phyloP scores from a whole-genome alignment of 1,139 yeast genomes.

The Candida albicans region DNA sequence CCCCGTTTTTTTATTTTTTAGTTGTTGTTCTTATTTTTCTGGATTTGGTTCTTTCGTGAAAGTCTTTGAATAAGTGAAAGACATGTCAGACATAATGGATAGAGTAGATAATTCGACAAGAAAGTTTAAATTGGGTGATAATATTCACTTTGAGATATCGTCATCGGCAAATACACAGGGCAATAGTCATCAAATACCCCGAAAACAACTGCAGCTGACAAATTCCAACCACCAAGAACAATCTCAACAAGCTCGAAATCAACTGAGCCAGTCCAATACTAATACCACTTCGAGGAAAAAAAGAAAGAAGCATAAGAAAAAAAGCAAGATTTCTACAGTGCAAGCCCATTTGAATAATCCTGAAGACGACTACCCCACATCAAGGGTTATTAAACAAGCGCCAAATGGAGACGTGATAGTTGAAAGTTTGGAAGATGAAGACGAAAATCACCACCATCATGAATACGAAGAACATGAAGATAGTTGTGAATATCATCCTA shows the following conservation, averaged over 20 bases:
- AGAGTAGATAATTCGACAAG: conserved; percentile 9
- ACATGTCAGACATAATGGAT: conserved; percentile 7
- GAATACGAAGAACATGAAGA: conserved; percentile 12
- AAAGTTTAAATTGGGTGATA: conserved; percentile 42
- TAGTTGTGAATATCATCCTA: conserved; percentile 1
- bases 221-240: neutral
- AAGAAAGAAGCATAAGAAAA: conserved; percentile 37
- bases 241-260: neutral
- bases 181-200: neutral
- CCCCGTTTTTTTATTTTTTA: too few relatives aligned
- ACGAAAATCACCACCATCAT: conserved; percentile 10
- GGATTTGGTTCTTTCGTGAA: neutral
- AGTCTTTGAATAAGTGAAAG: neutral
- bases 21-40: neutral
- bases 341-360: conserved; percentile 55
- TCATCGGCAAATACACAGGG: conserved; percentile 5
- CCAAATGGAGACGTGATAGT: conserved; percentile 76
- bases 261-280: neutral
- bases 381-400: conserved; percentile 70
- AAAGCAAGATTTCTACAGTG: conserved; percentile 19
- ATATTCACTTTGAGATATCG: conserved; percentile 58
- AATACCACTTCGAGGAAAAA: conserved; percentile 24
- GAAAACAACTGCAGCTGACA: neutral
- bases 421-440: conserved; percentile 43
- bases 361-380: conserved; percentile 66